These are phyloP conservation scores for Gossypium trilobum DNA, from an alignment of 441 rosid species.

Conservation along the genomic window DNA sequence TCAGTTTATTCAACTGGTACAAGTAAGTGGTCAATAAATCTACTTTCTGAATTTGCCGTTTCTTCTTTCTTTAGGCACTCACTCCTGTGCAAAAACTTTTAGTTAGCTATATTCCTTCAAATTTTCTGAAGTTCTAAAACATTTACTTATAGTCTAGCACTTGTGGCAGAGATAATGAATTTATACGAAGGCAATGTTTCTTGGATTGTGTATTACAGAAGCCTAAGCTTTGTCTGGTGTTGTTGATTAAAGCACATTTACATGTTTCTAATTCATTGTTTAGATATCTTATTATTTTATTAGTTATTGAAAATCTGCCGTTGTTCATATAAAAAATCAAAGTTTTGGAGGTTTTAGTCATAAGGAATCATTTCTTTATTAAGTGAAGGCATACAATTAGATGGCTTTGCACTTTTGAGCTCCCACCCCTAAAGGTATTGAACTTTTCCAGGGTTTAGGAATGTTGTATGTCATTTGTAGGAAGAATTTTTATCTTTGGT, in stretches of 20 bases:
- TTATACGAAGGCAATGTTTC: not conserved
- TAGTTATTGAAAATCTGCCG: not conserved
- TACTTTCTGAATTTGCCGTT: not conserved
- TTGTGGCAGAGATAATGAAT: not conserved
- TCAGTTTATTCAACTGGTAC: slow-evolving; percentile 92
- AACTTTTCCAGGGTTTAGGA: not conserved
- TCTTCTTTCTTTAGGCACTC: not conserved
- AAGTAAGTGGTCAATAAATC: slow-evolving; percentile 52
- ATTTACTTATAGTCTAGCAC: not conserved
- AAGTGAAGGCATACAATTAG: not conserved
- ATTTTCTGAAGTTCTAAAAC: not conserved
- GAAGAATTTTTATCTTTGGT: not conserved
- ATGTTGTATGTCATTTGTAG: not conserved
- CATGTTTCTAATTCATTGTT: not conserved
- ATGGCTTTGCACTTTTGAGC: not conserved
- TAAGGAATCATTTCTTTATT: not conserved
- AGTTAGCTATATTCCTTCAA: not conserved
- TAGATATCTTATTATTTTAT: not conserved
- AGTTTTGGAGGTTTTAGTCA: not conserved
- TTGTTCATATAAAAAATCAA: not conserved
- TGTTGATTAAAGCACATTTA: not conserved
- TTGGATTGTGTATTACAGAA: not conserved
- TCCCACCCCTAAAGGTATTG: not conserved
- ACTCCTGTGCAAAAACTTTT: not conserved
- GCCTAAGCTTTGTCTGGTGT: not conserved